These are phyloP conservation scores for Lepraria neglecta DNA, from an alignment of 495 filamentous ascomycete genomes.

Conservation along the genomic window DNA sequence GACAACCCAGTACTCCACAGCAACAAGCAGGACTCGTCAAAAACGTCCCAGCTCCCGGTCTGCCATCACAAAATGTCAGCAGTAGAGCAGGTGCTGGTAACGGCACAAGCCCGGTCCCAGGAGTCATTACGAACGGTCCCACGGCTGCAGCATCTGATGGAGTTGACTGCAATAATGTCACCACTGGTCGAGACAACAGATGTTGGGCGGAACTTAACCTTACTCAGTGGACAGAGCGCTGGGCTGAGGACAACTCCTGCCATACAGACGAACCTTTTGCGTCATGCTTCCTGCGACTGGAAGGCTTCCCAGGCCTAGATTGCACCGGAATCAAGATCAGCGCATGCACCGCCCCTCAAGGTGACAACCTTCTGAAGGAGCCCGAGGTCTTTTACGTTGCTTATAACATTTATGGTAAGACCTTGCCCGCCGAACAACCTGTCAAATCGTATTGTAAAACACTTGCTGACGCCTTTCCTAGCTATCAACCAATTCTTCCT, in stretches of 20 bases:
- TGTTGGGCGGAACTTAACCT: constrained; percentile 23
- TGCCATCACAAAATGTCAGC: constrained; percentile 3
- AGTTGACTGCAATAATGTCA: constrained; percentile 15
- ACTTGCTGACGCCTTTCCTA: background rate
- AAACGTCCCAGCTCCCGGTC: background rate
- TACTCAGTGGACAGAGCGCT: constrained; percentile 16
- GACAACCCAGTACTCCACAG: constrained; percentile 1
- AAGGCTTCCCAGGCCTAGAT: constrained; percentile 21
- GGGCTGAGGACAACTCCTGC: constrained; percentile 16
- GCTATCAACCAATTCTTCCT: constrained; percentile 25
- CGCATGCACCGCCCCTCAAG: constrained; percentile 21
- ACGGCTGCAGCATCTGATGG: background rate
- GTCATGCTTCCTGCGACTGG: constrained; percentile 22
- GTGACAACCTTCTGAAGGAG: constrained; percentile 8
- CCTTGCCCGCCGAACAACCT: background rate
- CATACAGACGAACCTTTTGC: constrained; percentile 18
- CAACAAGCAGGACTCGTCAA: background rate
- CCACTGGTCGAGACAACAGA: constrained; percentile 21
- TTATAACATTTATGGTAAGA: constrained; percentile 25
- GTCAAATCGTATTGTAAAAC: background rate
- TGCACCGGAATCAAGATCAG: constrained; percentile 24
- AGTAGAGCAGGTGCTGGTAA: constrained; percentile 10
- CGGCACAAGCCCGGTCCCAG: constrained; percentile 8
- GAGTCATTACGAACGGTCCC: constrained; percentile 8
- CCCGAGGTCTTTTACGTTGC: constrained; percentile 23